Conservation (phyloP, 108 stramenopile species). For the Stephanodiscus triporus region DNA sequence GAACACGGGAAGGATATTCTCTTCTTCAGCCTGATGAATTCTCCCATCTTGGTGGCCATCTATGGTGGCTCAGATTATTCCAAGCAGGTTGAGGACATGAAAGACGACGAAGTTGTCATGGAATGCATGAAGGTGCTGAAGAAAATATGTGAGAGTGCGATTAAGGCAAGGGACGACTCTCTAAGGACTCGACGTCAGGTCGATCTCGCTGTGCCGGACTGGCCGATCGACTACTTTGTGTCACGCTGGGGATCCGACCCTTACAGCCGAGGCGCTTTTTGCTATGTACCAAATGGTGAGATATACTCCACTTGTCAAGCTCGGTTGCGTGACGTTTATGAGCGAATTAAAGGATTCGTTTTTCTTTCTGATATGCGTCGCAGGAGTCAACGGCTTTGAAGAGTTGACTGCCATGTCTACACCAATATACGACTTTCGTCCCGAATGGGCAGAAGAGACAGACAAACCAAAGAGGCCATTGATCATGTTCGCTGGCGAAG, state of each 20-base stretch:
- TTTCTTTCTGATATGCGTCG: background rate
- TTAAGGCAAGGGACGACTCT: slow-evolving; percentile 38
- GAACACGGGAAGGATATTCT: slow-evolving; percentile 61
- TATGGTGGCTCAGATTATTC: slow-evolving; percentile 78
- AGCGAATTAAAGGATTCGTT: background rate
- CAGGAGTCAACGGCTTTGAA: slow-evolving; percentile 62
- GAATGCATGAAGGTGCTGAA: slow-evolving; percentile 71
- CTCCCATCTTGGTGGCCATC: slow-evolving; percentile 76
- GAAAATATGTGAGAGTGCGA: slow-evolving; percentile 57
- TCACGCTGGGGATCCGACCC: slow-evolving; percentile 82
- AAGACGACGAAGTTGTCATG: slow-evolving; percentile 62
- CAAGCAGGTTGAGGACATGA: slow-evolving; percentile 62
- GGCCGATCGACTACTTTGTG: slow-evolving; percentile 72
- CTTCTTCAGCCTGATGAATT: slow-evolving; percentile 58
- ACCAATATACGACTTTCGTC: slow-evolving; percentile 58
- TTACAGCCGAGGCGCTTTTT: slow-evolving; percentile 68
- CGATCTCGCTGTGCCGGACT: slow-evolving; percentile 45
- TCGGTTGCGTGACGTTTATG: background rate
- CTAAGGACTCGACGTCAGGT: slow-evolving; percentile 36
- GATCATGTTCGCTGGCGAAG: slow-evolving; percentile 94
- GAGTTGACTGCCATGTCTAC: slow-evolving; percentile 61
- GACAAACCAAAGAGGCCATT: slow-evolving; percentile 44
- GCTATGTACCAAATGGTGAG: slow-evolving; percentile 66
- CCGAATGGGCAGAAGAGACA: slow-evolving; percentile 14
- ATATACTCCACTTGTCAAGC: background rate